Evolutionary conservation across 2,329 filamentous ascomycete genomes (phyloP).

Genomic region (Aspergillus sp.): DNA sequence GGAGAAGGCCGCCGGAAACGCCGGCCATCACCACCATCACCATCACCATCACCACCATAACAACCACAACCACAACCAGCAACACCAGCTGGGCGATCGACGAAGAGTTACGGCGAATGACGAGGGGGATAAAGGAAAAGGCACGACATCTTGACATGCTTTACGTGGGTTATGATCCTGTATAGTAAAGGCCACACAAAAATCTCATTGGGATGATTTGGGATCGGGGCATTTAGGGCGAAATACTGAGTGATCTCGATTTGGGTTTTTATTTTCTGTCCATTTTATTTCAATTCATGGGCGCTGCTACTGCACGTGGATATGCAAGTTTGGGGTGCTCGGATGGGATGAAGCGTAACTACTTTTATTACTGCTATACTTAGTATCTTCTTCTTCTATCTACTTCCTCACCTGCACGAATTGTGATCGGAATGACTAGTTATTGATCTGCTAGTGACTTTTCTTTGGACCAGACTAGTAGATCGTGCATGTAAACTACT

Average conservation of each 20-base stretch:
- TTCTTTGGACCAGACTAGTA: background rate
- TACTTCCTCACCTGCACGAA: background rate
- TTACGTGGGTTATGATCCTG: conserved; percentile 35
- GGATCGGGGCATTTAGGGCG: conserved; percentile 42
- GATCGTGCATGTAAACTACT: background rate
- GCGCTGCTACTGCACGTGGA: conserved; percentile 3
- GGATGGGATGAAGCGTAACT: conserved; percentile 7
- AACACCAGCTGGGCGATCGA: conserved; percentile 41
- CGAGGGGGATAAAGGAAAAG: conserved; percentile 48
- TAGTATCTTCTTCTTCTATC: background rate
- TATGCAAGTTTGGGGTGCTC: background rate
- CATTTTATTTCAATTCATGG: conserved; percentile 2
- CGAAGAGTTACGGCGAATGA: conserved; percentile 47
- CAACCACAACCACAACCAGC: conserved; percentile 17
- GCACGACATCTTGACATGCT: conserved; percentile 34
- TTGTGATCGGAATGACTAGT: background rate
- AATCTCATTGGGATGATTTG: conserved; percentile 42
- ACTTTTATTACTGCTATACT: conserved; percentile 3
- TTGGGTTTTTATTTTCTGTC: conserved; percentile 27
- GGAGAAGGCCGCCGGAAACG: conserved; percentile 64
- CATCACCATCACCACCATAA: conserved; percentile 34
- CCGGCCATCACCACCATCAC: conserved; percentile 35
- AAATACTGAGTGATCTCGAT: conserved; percentile 37
- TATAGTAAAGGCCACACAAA: conserved; percentile 37
- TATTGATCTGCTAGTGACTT: background rate